These are phyloP conservation scores for Saksenaea oblongispora DNA, from an alignment of 371 early-diverging fungal species.

Conservation along the genomic window DNA sequence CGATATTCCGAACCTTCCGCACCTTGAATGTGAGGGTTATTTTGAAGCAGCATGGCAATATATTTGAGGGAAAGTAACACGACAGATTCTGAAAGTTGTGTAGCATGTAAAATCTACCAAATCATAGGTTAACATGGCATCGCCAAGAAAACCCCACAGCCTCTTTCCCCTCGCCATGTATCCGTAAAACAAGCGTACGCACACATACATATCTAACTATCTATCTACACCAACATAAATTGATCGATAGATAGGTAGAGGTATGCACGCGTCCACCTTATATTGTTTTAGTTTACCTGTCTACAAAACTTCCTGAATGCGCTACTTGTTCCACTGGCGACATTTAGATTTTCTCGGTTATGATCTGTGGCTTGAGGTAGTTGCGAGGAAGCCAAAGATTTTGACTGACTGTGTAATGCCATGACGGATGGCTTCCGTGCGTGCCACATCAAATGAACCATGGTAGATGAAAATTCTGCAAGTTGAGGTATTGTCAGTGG, in stretches of 20 bases:
- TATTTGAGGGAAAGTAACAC: slow-evolving; percentile 62
- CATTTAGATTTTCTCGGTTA: slow-evolving; percentile 40
- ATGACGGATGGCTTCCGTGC: slow-evolving; percentile 53
- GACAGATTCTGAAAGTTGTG: slow-evolving; percentile 65
- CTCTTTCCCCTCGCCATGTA: not conserved
- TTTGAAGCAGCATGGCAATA: slow-evolving; percentile 62
- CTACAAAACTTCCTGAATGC: slow-evolving; percentile 58
- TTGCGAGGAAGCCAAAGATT: slow-evolving; percentile 16
- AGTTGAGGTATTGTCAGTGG: slow-evolving; percentile 47
- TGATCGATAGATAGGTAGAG: too few relatives aligned
- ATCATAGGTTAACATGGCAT: not conserved
- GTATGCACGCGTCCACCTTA: not conserved
- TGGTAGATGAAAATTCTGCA: slow-evolving; percentile 67
- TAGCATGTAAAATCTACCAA: slow-evolving; percentile 53
- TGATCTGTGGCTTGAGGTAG: slow-evolving; percentile 23
- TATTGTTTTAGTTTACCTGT: slow-evolving; percentile 31
- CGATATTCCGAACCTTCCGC: slow-evolving; percentile 78
- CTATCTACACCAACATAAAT: too few relatives aligned
- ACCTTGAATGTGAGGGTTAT: slow-evolving; percentile 64
- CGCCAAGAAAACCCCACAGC: not conserved
- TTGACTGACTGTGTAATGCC: slow-evolving; percentile 39
- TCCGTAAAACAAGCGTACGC: slow-evolving; percentile 1
- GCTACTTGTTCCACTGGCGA: slow-evolving; percentile 50
- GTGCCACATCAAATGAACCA: slow-evolving; percentile 70
- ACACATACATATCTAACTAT: too few relatives aligned